Evolutionary conservation across 1,139 yeast species (phyloP).

Genomic region (Kazachstania sp.): DNA sequence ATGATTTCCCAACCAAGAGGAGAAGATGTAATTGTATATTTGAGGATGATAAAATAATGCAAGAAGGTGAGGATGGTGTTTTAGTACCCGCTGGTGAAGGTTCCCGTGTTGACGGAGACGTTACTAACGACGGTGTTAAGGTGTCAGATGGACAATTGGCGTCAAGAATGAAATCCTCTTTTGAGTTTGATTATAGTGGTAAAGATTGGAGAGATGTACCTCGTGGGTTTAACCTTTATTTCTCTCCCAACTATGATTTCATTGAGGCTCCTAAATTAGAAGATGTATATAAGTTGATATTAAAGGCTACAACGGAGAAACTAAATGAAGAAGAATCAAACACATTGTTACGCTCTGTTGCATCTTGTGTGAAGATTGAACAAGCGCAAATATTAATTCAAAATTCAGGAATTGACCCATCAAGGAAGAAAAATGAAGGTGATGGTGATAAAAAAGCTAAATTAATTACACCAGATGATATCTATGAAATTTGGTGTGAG

Average conservation of each 20-base stretch:
- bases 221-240: slow-evolving; percentile 44
- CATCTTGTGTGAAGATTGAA: slow-evolving; percentile 43
- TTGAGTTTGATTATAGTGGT: slow-evolving; percentile 50
- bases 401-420: slow-evolving; percentile 9
- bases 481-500: slow-evolving; percentile 40
- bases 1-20: slow-evolving; percentile 5
- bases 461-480: slow-evolving; percentile 40
- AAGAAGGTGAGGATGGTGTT: slow-evolving; percentile 12
- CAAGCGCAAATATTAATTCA: slow-evolving; percentile 29
- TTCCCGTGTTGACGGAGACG: background rate
- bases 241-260: slow-evolving; percentile 22
- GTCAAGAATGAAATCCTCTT: slow-evolving; percentile 29
- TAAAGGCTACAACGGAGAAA: slow-evolving; percentile 31
- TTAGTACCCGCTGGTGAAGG: slow-evolving; percentile 21
- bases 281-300: slow-evolving; percentile 18
- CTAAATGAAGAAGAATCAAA: slow-evolving; percentile 34
- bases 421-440: background rate
- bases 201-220: slow-evolving; percentile 67
- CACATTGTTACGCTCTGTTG: slow-evolving; percentile 34
- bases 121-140: background rate
- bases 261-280: slow-evolving; percentile 12
- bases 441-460: slow-evolving; percentile 11
- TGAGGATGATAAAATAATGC: slow-evolving; percentile 30
- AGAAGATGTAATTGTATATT: slow-evolving; percentile 35
- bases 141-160: slow-evolving; percentile 28